These are phyloP conservation scores for Groenewaldozyma auringiensis DNA, from an alignment of 1,139 yeast species.

Conservation along the genomic window DNA sequence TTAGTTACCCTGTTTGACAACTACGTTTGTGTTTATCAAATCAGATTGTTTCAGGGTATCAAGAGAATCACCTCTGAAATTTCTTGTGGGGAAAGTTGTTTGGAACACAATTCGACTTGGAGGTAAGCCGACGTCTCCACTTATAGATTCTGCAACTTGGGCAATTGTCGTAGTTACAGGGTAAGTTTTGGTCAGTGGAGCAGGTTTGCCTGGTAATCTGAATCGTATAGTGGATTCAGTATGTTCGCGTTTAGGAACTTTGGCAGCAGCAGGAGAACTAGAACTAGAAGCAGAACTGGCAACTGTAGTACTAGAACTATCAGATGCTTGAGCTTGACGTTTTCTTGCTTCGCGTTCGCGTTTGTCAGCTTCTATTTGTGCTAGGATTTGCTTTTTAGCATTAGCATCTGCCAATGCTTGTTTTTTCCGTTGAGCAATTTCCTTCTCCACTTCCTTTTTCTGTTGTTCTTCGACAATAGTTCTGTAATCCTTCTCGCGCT, in stretches of 20 bases:
- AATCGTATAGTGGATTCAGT: conserved; percentile 31
- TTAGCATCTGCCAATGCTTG: conserved; percentile 29
- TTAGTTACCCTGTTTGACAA: conserved; percentile 13
- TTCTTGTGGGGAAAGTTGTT: conserved; percentile 31
- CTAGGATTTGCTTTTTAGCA: conserved; percentile 31
- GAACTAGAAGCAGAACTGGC: conserved; percentile 1
- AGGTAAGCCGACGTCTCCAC: conserved; percentile 20
- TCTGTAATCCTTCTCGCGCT: conserved; percentile 27
- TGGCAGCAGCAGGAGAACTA: conserved; percentile 12
- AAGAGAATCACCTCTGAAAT: conserved; percentile 20
- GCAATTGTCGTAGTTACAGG: conserved; percentile 26
- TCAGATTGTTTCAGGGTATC: conserved; percentile 27
- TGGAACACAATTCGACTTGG: conserved; percentile 20
- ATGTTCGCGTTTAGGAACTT: conserved; percentile 12
- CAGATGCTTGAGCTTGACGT: conserved; percentile 11
- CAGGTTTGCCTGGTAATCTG: conserved; percentile 23
- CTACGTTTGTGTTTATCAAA: conserved; percentile 26
- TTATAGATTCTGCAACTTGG: conserved; percentile 26
- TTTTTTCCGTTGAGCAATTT: conserved; percentile 28
- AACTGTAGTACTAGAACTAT: conserved; percentile 4
- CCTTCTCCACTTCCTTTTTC: conserved; percentile 29
- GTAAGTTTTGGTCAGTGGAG: conserved; percentile 25
- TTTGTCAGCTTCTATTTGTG: conserved; percentile 33
- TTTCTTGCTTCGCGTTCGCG: conserved; percentile 25
- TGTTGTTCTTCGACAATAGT: conserved; percentile 29